A percentile compares a stretch with the other conserved stretches of the same genome.
phyloP scores from a whole-genome alignment of 2,329 filamentous ascomycete genomes.

The Didymella pinodella region DNA sequence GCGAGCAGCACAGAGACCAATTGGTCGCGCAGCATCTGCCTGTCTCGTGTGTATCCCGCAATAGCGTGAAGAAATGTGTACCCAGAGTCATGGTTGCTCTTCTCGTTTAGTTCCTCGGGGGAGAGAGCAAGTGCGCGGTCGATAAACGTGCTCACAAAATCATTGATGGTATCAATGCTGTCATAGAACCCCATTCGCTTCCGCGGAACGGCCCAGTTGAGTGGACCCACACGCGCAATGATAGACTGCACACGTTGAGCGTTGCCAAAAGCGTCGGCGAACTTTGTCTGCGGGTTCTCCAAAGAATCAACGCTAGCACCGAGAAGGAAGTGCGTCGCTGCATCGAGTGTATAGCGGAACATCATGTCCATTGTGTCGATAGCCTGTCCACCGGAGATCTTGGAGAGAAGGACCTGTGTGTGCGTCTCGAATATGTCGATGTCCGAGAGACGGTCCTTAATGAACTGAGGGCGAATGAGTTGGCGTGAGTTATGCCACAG shows the following conservation, averaged over 20 bases:
- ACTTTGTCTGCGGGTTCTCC: slow-evolving; percentile 67
- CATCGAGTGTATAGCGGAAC: slow-evolving; percentile 80
- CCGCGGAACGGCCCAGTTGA: slow-evolving; percentile 70
- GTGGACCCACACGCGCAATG: slow-evolving; percentile 68
- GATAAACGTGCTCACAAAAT: slow-evolving; percentile 81
- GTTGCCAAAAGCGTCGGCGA: slow-evolving; percentile 82
- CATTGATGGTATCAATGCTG: slow-evolving; percentile 73
- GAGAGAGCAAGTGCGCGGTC: slow-evolving; percentile 74
- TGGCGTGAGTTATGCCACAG: slow-evolving; percentile 83
- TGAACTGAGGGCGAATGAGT: slow-evolving; percentile 85
- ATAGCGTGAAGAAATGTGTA: slow-evolving; percentile 91
- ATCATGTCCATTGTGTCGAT: slow-evolving; percentile 79
- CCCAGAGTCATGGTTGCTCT: slow-evolving; percentile 72
- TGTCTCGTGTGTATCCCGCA: slow-evolving; percentile 75
- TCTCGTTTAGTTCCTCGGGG: slow-evolving; percentile 74
- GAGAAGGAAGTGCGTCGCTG: slow-evolving; percentile 85
- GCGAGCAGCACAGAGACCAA: slow-evolving; percentile 77
- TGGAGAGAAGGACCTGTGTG: slow-evolving; percentile 73
- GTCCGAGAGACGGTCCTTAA: slow-evolving; percentile 83
- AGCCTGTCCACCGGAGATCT: slow-evolving; percentile 63
- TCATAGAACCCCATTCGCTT: slow-evolving; percentile 66
- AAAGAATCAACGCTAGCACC: slow-evolving; percentile 74
- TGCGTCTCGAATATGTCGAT: slow-evolving; percentile 83
- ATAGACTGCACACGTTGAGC: slow-evolving; percentile 78
- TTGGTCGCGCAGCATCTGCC: slow-evolving; percentile 80